Percentiles rank a stretch among this genome's conserved stretches.
phyloP scores from a whole-genome alignment of 2,329 filamentous ascomycete genomes.

The Phialocephala subalpina region DNA sequence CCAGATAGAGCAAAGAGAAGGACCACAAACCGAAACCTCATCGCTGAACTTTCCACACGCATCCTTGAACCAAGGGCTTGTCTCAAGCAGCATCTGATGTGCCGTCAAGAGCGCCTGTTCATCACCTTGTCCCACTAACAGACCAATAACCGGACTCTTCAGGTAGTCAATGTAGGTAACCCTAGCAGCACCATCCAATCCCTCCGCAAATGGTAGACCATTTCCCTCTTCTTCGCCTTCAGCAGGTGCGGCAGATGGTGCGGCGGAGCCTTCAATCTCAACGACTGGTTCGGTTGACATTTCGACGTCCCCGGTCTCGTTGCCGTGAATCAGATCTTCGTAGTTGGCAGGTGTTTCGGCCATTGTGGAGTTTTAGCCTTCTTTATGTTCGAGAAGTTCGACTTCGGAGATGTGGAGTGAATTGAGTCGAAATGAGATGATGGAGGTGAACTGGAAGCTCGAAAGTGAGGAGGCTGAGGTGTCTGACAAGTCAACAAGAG shows the following conservation, averaged over 20 bases:
- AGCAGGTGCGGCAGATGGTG: conserved; percentile 4
- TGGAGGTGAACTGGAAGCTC: not conserved
- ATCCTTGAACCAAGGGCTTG: conserved; percentile 78
- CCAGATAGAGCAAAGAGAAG: conserved; percentile 1
- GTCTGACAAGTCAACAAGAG: not conserved
- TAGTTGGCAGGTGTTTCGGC: conserved; percentile 31
- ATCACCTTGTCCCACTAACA: conserved; percentile 70
- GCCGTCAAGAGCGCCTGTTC: conserved; percentile 72
- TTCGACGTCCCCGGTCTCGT: conserved; percentile 36
- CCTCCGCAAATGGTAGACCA: conserved; percentile 33
- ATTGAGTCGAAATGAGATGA: not conserved
- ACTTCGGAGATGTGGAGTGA: not conserved
- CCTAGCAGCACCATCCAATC: conserved; percentile 32
- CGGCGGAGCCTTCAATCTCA: conserved; percentile 36
- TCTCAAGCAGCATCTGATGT: conserved; percentile 78
- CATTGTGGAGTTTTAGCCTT: conserved; percentile 25
- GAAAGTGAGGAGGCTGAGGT: not conserved
- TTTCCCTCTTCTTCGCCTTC: conserved; percentile 26
- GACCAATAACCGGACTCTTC: conserved; percentile 72
- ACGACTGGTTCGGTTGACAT: conserved; percentile 40
- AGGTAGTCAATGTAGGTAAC: conserved; percentile 65
- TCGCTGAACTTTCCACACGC: conserved; percentile 68
- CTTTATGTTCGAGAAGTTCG: not conserved
- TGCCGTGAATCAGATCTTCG: conserved; percentile 26
- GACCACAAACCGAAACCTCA: conserved; percentile 63